Evolutionary conservation across 305 asterid genomes (phyloP).

Genomic region (Fraxinus latifolia): DNA sequence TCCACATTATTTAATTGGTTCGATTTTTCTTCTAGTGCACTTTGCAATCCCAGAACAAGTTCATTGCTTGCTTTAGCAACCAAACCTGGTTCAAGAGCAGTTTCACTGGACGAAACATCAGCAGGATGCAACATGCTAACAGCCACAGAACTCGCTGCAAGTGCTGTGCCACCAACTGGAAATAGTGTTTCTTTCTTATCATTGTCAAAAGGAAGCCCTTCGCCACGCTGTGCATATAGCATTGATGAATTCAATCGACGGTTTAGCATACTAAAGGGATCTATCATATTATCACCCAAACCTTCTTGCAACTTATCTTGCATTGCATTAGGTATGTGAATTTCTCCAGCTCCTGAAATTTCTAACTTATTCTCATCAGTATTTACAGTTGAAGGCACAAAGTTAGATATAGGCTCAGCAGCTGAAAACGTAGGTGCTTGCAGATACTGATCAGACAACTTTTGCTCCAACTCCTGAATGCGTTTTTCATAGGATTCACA

Average conservation of each 20-base stretch:
- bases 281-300: conserved; percentile 69
- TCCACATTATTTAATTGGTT: conserved; percentile 58
- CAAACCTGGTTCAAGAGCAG: conserved; percentile 38
- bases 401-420: conserved; percentile 41
- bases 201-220: conserved; percentile 45
- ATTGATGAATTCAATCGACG: conserved; percentile 83
- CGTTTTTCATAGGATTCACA: conserved; percentile 87
- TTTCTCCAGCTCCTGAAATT: conserved; percentile 50
- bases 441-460: conserved; percentile 65
- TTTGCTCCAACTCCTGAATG: conserved; percentile 84
- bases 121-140: conserved; percentile 72
- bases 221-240: conserved; percentile 67
- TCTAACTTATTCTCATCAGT: conserved; percentile 57
- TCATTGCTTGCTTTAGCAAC: conserved; percentile 43
- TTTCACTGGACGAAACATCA: conserved; percentile 38
- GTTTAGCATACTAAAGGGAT: conserved; percentile 59
- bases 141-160: conserved; percentile 69
- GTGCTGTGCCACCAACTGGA: conserved; percentile 47
- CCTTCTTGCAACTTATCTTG: conserved; percentile 55
- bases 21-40: conserved; percentile 58
- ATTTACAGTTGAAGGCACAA: conserved; percentile 41
- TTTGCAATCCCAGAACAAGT: conserved; percentile 46
- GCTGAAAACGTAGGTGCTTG: conserved; percentile 38
- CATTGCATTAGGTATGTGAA: conserved; percentile 47
- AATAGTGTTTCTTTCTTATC: conserved; percentile 43